phyloP scores from a whole-genome alignment of 768 basidiomycete genomes.

The Daedaleopsis nitida region DNA sequence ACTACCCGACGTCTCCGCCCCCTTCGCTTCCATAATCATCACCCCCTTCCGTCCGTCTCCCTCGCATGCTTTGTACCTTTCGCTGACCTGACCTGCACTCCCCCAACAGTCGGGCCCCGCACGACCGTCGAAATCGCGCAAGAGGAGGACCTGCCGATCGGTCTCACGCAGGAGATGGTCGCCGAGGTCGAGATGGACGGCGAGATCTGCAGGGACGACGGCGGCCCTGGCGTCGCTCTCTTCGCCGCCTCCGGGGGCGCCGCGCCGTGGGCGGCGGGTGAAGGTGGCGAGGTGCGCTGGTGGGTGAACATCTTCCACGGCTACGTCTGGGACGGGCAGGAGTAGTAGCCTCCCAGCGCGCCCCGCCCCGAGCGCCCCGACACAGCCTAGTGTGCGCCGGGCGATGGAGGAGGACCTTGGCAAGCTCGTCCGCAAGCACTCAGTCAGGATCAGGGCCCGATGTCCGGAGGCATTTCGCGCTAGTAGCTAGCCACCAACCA shows the following conservation, averaged over 20 bases:
- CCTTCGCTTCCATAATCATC: not conserved
- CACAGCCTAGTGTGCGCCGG: no score
- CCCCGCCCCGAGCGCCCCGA: not conserved
- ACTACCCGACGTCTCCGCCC: not conserved
- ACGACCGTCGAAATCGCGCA: slow-evolving; percentile 73
- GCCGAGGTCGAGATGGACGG: slow-evolving; percentile 71
- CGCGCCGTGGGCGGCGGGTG: slow-evolving; percentile 35
- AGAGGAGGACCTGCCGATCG: slow-evolving; percentile 71
- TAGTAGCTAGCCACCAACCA: no score
- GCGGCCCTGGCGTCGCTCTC: slow-evolving; percentile 31
- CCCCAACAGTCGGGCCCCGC: slow-evolving; percentile 27
- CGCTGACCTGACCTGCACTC: not conserved
- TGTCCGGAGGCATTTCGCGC: no score
- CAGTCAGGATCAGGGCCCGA: no score
- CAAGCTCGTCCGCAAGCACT: no score
- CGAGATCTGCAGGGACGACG: slow-evolving; percentile 78
- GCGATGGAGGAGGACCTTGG: no score
- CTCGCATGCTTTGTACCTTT: not conserved
- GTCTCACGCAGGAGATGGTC: slow-evolving; percentile 79
- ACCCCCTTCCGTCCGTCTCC: not conserved
- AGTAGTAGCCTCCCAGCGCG: not conserved
- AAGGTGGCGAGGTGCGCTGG: slow-evolving; percentile 68
- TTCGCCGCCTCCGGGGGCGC: slow-evolving; percentile 13
- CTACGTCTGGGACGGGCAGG: slow-evolving; percentile 79
- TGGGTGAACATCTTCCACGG: slow-evolving; percentile 65